A percentile compares a stretch with the other conserved stretches of the same genome.
Conservation (phyloP, 768 basidiomycete species). For the Lentinula sp. region DNA sequence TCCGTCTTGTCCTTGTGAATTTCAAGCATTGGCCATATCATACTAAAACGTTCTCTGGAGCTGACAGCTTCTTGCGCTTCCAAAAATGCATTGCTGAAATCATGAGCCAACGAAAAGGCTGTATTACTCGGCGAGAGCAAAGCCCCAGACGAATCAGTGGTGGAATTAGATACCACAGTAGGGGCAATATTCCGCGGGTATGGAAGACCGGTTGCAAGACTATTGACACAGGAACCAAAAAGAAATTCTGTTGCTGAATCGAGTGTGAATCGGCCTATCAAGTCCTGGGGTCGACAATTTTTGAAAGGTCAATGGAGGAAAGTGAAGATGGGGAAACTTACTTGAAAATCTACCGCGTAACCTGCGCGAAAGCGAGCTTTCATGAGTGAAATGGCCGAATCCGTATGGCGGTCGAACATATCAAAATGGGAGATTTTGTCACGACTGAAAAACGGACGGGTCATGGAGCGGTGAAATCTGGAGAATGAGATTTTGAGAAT, state of each 20-base stretch:
- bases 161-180: constrained; percentile 1
- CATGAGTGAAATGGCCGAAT: constrained; percentile 33
- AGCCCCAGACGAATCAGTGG: constrained; percentile 12
- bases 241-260: constrained; percentile 65
- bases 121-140: constrained; percentile 12
- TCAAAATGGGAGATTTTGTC: constrained; percentile 58
- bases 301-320: not conserved
- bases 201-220: constrained; percentile 43
- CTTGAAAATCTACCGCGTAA: constrained; percentile 55
- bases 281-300: constrained; percentile 28
- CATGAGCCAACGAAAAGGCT: constrained; percentile 20
- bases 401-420: constrained; percentile 51
- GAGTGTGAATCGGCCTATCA: constrained; percentile 57
- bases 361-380: constrained; percentile 44
- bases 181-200: constrained; percentile 38
- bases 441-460: constrained; percentile 57
- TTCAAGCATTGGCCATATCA: constrained; percentile 51
- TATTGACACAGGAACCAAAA: constrained; percentile 53
- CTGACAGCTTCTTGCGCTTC: constrained; percentile 39
- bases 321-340: constrained; percentile 12
- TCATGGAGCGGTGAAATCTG: constrained; percentile 59
- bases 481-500: not conserved
- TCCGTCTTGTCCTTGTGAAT: constrained; percentile 39
- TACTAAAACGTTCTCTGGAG: constrained; percentile 34
- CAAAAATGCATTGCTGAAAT: constrained; percentile 44